Evolutionary conservation across 2,329 filamentous ascomycete genomes (phyloP).

Genomic region (Neofusicoccum laricinum): DNA sequence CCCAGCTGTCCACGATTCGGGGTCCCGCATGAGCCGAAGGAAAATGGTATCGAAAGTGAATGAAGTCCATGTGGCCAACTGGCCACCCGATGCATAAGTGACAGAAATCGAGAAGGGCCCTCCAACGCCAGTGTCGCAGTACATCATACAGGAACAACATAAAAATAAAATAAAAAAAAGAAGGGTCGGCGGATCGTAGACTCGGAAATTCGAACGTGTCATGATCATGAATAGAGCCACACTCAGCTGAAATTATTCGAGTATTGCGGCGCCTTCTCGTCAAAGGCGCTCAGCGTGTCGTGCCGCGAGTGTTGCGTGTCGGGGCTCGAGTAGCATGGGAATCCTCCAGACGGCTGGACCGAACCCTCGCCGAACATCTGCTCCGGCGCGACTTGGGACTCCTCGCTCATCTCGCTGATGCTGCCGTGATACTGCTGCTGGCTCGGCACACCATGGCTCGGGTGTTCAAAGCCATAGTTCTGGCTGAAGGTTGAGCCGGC

Average conservation of each 20-base stretch:
- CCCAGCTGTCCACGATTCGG: slow-evolving; percentile 1
- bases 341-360: background rate
- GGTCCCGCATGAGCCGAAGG: background rate
- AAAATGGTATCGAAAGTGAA: slow-evolving; percentile 10
- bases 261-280: slow-evolving; percentile 13
- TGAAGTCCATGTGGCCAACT: slow-evolving; percentile 4
- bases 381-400: slow-evolving; percentile 5
- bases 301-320: slow-evolving; percentile 10
- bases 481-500: background rate
- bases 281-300: slow-evolving; percentile 10
- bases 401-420: slow-evolving; percentile 11
- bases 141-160: background rate
- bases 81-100: background rate
- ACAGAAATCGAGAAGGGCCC: background rate
- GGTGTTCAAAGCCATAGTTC: slow-evolving; percentile 10
- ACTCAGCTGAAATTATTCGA: slow-evolving; percentile 14
- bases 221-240: background rate
- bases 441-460: slow-evolving; percentile 4
- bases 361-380: background rate
- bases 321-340: background rate
- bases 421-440: background rate
- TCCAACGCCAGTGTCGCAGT: background rate
- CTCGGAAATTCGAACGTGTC: background rate
- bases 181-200: background rate
- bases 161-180: background rate